Base-by-base conservation (phyloP, 768 basidiomycete genomes). In the Xerocomellus chrysenteron region DNA sequence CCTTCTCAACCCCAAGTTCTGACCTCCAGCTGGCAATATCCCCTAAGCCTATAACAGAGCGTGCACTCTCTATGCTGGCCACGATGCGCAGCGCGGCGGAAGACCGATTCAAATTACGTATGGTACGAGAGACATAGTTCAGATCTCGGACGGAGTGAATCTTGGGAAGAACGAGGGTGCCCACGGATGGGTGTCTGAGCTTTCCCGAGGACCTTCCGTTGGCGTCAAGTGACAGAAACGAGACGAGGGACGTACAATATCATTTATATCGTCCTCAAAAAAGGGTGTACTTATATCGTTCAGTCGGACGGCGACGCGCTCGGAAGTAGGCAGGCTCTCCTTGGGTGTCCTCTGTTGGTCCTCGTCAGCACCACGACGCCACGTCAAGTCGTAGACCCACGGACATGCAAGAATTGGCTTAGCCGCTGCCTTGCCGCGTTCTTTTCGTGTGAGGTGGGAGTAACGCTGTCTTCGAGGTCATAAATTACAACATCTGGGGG, bases 391-490 rank as follows among this genome's bases (percentile, higher is more conserved):
- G 26, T 28, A 52, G 50, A 49, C 54, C 12, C 14, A 63, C 78
- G 64, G 67, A 83, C 90, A 43, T 72, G 67, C 30, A 89, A 72
- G 65, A 88, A 93, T 9, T 74, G 71, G 36, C 71, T 68, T 5
- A 90, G 74, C 9, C 83, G 76, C 8, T 67, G 65, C 55, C 90
- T 77, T 0, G 90, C 88, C 50, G 77, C 71, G 21, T 73, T 72
- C 68, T 92, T 90, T 55, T 85, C 83, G 28, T 75, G 72, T 32
- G 70, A 62, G 5, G 76, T 74, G 4, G 88, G 87, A 5, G 91
- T 75, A 0, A 95, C 84, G 57, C 89, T 89, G 69, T 96, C 94
- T 69, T 95, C 94, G 13, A 96, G 77, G 75, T 96, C 94, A 65
- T 93, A 94, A 26, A 93, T 87, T 36, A 94, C 76, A 42, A 87